These are phyloP conservation scores for Trichosanthes cucumerina DNA, from an alignment of 306 rosid genomes.

Conservation along the genomic window DNA sequence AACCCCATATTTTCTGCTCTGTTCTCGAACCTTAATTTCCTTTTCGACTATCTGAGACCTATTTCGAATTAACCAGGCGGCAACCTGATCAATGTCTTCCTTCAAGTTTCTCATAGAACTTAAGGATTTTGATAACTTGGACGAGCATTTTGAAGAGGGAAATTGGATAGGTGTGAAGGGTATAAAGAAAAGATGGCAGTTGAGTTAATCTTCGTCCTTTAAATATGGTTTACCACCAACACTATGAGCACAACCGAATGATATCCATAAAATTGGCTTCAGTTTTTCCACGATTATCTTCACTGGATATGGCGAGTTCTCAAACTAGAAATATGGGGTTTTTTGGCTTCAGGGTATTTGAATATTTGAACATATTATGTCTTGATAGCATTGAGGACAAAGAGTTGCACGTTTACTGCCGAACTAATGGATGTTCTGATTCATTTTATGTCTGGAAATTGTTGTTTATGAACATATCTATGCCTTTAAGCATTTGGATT, in stretches of 20 bases:
- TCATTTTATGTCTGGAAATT: neutral
- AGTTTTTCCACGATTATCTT: neutral
- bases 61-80: neutral
- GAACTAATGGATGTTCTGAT: neutral
- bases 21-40: neutral
- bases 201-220: neutral
- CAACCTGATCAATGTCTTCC: neutral
- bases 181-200: too few species aligned
- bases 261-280: neutral
- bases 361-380: neutral
- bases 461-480: neutral
- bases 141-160: neutral
- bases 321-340: neutral
- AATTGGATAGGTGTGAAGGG: neutral
- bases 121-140: neutral
- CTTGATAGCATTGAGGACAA: neutral
- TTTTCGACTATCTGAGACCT: neutral
- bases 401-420: neutral
- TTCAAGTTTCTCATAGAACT: neutral
- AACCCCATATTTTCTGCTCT: neutral
- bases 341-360: neutral
- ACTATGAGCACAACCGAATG: neutral
- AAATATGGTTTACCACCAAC: neutral
- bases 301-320: neutral
- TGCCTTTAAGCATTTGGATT: neutral